A percentile compares a stretch with the other conserved stretches of the same genome.
These are phyloP conservation scores for Lomentospora prolificans DNA, from an alignment of 2,329 filamentous ascomycete genomes.

Conservation along the genomic window DNA sequence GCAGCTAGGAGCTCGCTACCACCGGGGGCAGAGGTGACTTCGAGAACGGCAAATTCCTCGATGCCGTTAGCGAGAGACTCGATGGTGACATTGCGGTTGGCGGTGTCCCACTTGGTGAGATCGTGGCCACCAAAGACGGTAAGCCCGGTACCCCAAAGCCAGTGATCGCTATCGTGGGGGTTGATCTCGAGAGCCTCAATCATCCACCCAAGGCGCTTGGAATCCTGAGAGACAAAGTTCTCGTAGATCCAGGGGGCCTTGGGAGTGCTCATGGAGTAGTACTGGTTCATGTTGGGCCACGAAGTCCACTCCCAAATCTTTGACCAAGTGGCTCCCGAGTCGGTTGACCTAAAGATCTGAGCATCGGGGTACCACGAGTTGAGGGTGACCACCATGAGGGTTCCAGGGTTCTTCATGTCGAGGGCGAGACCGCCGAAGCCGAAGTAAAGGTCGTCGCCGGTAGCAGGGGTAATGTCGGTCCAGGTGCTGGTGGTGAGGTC, in stretches of 20 bases:
- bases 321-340: constrained; percentile 45
- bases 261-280: constrained; percentile 35
- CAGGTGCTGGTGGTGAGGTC: constrained; percentile 37
- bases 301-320: constrained; percentile 40
- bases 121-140: constrained; percentile 44
- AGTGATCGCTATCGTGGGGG: constrained; percentile 48
- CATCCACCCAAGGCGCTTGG: constrained; percentile 50
- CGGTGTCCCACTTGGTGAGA: constrained; percentile 43
- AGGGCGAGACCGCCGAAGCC: constrained; percentile 47
- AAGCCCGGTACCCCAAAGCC: constrained; percentile 51
- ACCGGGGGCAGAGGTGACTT: constrained; percentile 36
- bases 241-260: constrained; percentile 45
- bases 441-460: constrained; percentile 34
- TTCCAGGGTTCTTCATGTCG: constrained; percentile 43
- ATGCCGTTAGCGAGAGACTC: constrained; percentile 43
- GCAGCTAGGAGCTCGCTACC: constrained; percentile 42
- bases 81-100: constrained; percentile 34
- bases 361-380: constrained; percentile 53
- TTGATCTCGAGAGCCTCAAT: constrained; percentile 48
- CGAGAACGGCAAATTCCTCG: constrained; percentile 41
- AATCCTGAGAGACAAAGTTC: constrained; percentile 34
- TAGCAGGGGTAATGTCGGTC: constrained; percentile 47
- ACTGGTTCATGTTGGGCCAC: constrained; percentile 33
- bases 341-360: constrained; percentile 43
- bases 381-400: constrained; percentile 43